Percentiles rank a stretch among this genome's conserved stretches.
phyloP scores from a whole-genome alignment of 148 eudicot species.

The Nyssa sinensis region DNA sequence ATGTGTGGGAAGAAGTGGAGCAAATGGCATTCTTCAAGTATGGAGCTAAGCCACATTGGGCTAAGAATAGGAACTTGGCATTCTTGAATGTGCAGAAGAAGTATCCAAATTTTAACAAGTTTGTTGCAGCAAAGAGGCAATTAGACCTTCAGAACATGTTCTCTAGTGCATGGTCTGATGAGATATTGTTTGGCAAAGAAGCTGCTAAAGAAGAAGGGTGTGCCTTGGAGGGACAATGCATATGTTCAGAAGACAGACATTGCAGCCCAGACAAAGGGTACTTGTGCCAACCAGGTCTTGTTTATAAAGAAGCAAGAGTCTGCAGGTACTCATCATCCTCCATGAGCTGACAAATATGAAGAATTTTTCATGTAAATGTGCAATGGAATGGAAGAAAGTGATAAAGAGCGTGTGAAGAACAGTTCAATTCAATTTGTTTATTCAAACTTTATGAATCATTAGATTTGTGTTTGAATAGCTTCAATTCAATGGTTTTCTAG shows the following conservation, averaged over 20 bases:
- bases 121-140: conserved; percentile 43
- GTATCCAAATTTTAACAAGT: conserved; percentile 45
- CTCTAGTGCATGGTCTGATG: conserved; percentile 72
- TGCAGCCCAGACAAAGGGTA: conserved; percentile 76
- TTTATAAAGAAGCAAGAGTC: conserved; percentile 65
- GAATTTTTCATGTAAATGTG: neutral
- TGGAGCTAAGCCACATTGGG: conserved; percentile 86
- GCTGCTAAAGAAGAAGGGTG: conserved; percentile 48
- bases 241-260: conserved; percentile 76
- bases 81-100: conserved; percentile 48
- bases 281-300: conserved; percentile 52
- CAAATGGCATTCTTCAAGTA: conserved; percentile 84
- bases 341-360: neutral
- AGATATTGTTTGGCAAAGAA: conserved; percentile 47
- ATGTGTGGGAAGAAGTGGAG: conserved; percentile 68
- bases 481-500: no score
- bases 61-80: conserved; percentile 62
- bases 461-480: neutral
- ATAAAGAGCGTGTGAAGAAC: neutral
- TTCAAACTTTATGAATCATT: neutral
- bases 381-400: neutral
- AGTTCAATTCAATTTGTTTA: neutral
- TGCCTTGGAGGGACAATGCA: conserved; percentile 73
- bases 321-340: conserved; percentile 42
- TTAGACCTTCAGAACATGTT: conserved; percentile 59